Conservation (phyloP, 805 yeast genomes). For the Cyberlindnera euphorbiiphila region DNA sequence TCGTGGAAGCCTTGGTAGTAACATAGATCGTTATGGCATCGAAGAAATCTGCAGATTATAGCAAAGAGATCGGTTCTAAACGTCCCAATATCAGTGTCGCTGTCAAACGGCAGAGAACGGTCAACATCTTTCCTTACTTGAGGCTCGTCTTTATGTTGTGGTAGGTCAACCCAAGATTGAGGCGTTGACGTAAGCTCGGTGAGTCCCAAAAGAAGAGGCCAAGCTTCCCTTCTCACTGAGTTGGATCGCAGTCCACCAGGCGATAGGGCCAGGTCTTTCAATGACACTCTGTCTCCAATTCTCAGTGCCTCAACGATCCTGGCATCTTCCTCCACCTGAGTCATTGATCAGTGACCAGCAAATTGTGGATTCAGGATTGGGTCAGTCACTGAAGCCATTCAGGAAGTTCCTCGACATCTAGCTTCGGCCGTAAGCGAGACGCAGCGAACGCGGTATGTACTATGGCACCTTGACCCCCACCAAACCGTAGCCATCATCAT, state of each 20-base stretch:
- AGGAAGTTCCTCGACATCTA: too few species aligned
- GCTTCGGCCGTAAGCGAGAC: too few species aligned
- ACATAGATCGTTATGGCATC: constrained; percentile 55
- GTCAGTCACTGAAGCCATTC: too few species aligned
- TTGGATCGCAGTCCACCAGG: constrained; percentile 1
- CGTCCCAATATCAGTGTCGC: constrained; percentile 24
- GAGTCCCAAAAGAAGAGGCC: constrained; percentile 39
- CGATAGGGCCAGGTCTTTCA: background rate
- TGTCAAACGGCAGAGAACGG: constrained; percentile 55
- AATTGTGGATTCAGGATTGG: too few species aligned
- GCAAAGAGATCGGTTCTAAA: constrained; percentile 27
- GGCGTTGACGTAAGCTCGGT: too few species aligned
- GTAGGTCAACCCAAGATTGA: too few species aligned
- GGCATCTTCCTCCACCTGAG: too few species aligned
- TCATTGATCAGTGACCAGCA: too few species aligned
- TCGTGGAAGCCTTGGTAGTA: constrained; percentile 97
- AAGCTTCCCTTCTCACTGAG: constrained; percentile 27
- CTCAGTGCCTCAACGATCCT: too few species aligned
- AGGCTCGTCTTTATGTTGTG: constrained; percentile 60
- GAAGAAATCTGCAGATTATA: constrained; percentile 50
- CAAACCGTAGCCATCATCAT: too few species aligned
- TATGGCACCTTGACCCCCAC: too few species aligned
- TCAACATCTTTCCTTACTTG: constrained; percentile 79
- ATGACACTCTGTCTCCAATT: background rate
- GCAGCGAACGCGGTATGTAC: too few species aligned